phyloP scores from a whole-genome alignment of 2,329 filamentous ascomycete genomes.

The Talaromyces amestolkiae region DNA sequence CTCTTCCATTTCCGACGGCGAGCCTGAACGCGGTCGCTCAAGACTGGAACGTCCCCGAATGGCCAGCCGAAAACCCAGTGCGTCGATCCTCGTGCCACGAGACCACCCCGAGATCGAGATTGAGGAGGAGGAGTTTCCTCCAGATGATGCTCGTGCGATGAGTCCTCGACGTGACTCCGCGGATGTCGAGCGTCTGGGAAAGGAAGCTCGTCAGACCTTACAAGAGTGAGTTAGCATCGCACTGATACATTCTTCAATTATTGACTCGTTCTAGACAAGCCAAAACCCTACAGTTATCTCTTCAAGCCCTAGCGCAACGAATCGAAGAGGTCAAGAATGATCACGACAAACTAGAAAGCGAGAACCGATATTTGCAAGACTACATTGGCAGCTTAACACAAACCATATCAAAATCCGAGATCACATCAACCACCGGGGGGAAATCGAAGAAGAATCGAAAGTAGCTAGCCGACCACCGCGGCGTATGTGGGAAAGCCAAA shows the following conservation, averaged over 20 bases:
- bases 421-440: constrained; percentile 51
- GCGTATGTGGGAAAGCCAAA: constrained; percentile 7
- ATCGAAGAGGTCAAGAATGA: constrained; percentile 93
- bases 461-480: constrained; percentile 24
- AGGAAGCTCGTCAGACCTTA: constrained; percentile 68
- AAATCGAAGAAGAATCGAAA: constrained; percentile 51
- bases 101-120: constrained; percentile 72
- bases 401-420: constrained; percentile 58
- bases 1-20: constrained; percentile 50
- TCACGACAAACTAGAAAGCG: constrained; percentile 92
- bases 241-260: not conserved
- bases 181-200: constrained; percentile 82
- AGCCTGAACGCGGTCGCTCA: constrained; percentile 40
- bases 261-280: constrained; percentile 66
- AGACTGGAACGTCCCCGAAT: constrained; percentile 62
- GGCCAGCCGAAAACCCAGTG: constrained; percentile 72
- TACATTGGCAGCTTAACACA: constrained; percentile 97
- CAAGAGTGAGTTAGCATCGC: constrained; percentile 52
- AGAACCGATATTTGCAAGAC: constrained; percentile 96
- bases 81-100: constrained; percentile 76
- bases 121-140: constrained; percentile 71
- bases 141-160: constrained; percentile 90
- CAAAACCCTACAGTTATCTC: constrained; percentile 80
- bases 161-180: constrained; percentile 87
- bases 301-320: constrained; percentile 84